Conservation (phyloP, 129 eudicot genomes). For the Smallanthus sonchifolius region DNA sequence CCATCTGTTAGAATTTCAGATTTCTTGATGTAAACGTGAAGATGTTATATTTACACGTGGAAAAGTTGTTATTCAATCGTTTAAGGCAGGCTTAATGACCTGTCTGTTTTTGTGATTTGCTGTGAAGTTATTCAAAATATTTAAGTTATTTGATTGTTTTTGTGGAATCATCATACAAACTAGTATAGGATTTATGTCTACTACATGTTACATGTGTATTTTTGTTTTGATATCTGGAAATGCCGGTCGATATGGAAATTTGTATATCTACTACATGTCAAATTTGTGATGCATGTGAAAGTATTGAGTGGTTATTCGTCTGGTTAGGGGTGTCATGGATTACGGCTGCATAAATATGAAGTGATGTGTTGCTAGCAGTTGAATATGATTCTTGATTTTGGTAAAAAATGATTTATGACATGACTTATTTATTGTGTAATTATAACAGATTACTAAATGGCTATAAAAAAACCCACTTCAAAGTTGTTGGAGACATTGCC, state of each 20-base stretch:
- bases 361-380: background rate
- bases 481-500: conserved; percentile 16
- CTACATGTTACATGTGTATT: background rate
- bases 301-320: background rate
- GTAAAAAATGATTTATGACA: background rate
- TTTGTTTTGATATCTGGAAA: background rate
- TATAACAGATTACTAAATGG: conserved; percentile 30
- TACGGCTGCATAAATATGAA: background rate
- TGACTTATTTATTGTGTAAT: background rate
- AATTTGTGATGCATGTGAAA: background rate
- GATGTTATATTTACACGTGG: background rate
- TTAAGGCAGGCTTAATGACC: background rate
- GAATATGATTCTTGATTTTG: background rate
- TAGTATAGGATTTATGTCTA: background rate
- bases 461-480: conserved; percentile 10
- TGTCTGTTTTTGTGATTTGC: background rate
- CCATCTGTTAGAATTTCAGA: background rate
- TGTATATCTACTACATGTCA: background rate
- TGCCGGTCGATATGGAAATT: background rate
- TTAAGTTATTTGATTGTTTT: background rate
- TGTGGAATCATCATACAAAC: background rate
- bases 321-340: background rate
- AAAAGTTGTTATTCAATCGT: background rate
- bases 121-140: background rate
- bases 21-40: background rate